A percentile compares a stretch with the other conserved stretches of the same genome.
phyloP scores from a whole-genome alignment of 805 yeast species.

The Myxozyma sirexii region DNA sequence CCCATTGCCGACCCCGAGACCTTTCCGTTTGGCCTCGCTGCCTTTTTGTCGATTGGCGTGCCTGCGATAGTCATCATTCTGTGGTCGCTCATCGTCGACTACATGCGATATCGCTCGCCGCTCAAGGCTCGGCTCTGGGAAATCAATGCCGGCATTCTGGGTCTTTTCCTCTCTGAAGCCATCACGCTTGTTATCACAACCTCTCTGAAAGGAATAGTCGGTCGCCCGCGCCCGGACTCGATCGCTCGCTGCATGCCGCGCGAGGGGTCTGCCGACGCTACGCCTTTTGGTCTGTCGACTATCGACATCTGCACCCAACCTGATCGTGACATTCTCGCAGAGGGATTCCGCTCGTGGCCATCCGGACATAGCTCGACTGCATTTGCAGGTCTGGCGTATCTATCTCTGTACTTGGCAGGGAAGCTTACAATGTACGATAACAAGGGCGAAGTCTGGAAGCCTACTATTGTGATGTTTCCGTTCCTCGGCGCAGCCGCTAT shows the following conservation, averaged over 20 bases:
- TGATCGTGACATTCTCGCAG: constrained; percentile 42
- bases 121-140: constrained; percentile 46
- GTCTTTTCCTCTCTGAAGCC: constrained; percentile 62
- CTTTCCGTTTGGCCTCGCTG: constrained; percentile 59
- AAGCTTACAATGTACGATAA: constrained; percentile 50
- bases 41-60: constrained; percentile 43
- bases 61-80: constrained; percentile 39
- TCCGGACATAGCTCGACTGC: constrained; percentile 59
- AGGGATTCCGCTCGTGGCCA: constrained; percentile 61
- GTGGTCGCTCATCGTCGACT: constrained; percentile 25
- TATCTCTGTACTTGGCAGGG: constrained; percentile 54
- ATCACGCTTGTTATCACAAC: constrained; percentile 69
- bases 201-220: constrained; percentile 77
- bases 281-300: constrained; percentile 43
- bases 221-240: constrained; percentile 91
- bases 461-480: constrained; percentile 39
- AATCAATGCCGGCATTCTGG: constrained; percentile 65
- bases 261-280: constrained; percentile 49
- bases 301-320: constrained; percentile 44
- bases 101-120: constrained; percentile 13
- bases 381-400: constrained; percentile 54
- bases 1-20: constrained; percentile 78
- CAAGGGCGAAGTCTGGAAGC: constrained; percentile 37
- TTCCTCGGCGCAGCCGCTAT: constrained; percentile 67
- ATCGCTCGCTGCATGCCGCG: constrained; percentile 79